Conservation (phyloP, 495 filamentous ascomycete species). For the Amphirosellinia nigrospora region DNA sequence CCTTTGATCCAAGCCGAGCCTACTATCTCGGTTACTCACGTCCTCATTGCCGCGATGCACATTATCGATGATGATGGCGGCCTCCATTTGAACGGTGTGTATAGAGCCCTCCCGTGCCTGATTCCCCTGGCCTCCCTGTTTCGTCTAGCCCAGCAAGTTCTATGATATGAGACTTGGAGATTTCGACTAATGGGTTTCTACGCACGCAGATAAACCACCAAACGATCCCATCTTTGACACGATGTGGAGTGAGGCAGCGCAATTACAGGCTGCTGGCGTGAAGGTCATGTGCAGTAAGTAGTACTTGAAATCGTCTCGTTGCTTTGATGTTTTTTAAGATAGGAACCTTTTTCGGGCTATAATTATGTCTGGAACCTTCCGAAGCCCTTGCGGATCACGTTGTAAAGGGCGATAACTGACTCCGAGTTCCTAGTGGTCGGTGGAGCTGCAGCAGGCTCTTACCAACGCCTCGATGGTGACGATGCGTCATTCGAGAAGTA, state of each 20-base stretch:
- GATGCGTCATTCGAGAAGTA: conserved; percentile 65
- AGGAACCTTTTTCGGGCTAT: neutral
- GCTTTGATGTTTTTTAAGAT: neutral
- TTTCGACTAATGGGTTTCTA: neutral
- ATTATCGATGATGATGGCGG: conserved; percentile 65
- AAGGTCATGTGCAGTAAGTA: conserved; percentile 67
- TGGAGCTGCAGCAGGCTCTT: conserved; percentile 76
- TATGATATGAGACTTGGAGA: neutral
- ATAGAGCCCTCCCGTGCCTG: neutral
- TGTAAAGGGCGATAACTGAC: neutral
- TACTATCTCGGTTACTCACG: conserved; percentile 63
- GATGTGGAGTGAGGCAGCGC: conserved; percentile 71
- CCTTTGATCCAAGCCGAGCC: conserved; percentile 67
- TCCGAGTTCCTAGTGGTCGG: conserved; percentile 62
- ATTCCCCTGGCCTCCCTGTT: neutral
- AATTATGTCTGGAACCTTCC: neutral
- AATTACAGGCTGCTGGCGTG: conserved; percentile 66
- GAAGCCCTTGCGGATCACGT: neutral
- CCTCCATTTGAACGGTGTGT: conserved; percentile 69
- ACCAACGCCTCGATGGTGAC: conserved; percentile 64
- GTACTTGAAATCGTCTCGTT: neutral
- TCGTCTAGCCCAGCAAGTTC: neutral
- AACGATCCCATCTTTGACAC: conserved; percentile 57
- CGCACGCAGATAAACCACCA: conserved; percentile 58
- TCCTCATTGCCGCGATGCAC: conserved; percentile 80